These are phyloP conservation scores for Aspergillus niger DNA, from an alignment of 2,329 filamentous ascomycete species.

Conservation along the genomic window DNA sequence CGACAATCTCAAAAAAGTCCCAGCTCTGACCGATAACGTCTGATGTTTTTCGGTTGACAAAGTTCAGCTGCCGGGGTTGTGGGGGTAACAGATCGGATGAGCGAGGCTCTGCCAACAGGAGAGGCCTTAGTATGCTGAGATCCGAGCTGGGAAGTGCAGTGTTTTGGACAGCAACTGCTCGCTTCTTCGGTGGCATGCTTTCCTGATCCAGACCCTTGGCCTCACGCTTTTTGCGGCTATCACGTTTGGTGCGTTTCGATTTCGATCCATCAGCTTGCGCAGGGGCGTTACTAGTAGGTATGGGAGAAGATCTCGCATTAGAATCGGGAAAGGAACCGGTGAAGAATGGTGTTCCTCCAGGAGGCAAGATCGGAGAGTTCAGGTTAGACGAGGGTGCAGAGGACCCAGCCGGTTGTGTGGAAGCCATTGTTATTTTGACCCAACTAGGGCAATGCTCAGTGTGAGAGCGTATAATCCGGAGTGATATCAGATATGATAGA, in stretches of 20 bases:
- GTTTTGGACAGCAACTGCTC: slow-evolving; percentile 30
- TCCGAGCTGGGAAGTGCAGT: slow-evolving; percentile 41
- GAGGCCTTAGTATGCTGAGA: slow-evolving; percentile 43
- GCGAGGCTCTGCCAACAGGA: slow-evolving; percentile 43
- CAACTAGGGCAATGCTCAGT: not conserved
- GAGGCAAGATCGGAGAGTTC: slow-evolving; percentile 37
- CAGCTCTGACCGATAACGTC: slow-evolving; percentile 37
- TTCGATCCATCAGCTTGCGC: slow-evolving; percentile 33
- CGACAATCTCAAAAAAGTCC: slow-evolving; percentile 47
- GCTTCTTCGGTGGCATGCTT: slow-evolving; percentile 40
- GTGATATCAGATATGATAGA: not conserved
- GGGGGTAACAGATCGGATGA: slow-evolving; percentile 41
- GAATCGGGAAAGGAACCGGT: slow-evolving; percentile 32
- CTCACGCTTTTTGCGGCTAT: slow-evolving; percentile 48
- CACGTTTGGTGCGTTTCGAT: slow-evolving; percentile 46
- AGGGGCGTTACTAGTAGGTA: slow-evolving; percentile 32
- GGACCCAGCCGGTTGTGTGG: slow-evolving; percentile 34
- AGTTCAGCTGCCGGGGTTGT: slow-evolving; percentile 44
- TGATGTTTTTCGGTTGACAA: slow-evolving; percentile 39
- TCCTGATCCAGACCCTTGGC: slow-evolving; percentile 45
- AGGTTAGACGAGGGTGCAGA: slow-evolving; percentile 40
- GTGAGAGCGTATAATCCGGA: not conserved
- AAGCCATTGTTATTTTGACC: slow-evolving; percentile 29
- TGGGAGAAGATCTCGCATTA: slow-evolving; percentile 38
- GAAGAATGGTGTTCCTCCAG: slow-evolving; percentile 31